phyloP scores from a whole-genome alignment of 2,329 filamentous ascomycete species.

The Penicillium sp. region DNA sequence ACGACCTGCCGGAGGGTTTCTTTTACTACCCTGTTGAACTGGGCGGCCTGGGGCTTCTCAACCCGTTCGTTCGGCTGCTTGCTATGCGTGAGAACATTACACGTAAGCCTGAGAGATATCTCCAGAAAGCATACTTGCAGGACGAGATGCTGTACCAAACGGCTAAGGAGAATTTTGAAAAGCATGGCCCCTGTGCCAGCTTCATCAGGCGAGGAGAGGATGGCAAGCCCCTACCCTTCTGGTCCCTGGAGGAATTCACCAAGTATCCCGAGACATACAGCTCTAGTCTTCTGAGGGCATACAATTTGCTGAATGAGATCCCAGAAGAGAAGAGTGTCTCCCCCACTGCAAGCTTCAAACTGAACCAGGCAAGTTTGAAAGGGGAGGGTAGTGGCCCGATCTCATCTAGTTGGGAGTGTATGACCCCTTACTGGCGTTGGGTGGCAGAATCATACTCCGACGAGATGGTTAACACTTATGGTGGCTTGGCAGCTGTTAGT shows the following conservation, averaged over 20 bases:
- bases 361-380: conserved; percentile 21
- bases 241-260: conserved; percentile 42
- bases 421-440: conserved; percentile 46
- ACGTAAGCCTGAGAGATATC: conserved; percentile 32
- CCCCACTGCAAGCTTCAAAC: conserved; percentile 27
- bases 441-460: conserved; percentile 40
- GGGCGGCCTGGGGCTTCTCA: conserved; percentile 51
- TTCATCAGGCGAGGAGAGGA: conserved; percentile 1
- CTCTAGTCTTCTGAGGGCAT: conserved; percentile 28
- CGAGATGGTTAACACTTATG: conserved; percentile 43
- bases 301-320: conserved; percentile 29
- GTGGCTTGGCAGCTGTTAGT: conserved; percentile 41
- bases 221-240: conserved; percentile 27
- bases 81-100: conserved; percentile 46
- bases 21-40: conserved; percentile 54
- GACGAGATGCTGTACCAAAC: conserved; percentile 57
- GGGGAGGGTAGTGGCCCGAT: conserved; percentile 15
- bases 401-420: conserved; percentile 27
- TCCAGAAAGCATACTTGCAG: conserved; percentile 35
- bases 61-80: conserved; percentile 50
- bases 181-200: conserved; percentile 20
- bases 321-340: conserved; percentile 34
- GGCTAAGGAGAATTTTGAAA: conserved; percentile 33
- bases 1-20: conserved; percentile 50
- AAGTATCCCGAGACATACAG: conserved; percentile 37